A percentile compares a stretch with the other conserved stretches of the same genome.
Evolutionary conservation across 2,329 filamentous ascomycete species (phyloP).

Genomic region (Fusarium subtropicale): DNA sequence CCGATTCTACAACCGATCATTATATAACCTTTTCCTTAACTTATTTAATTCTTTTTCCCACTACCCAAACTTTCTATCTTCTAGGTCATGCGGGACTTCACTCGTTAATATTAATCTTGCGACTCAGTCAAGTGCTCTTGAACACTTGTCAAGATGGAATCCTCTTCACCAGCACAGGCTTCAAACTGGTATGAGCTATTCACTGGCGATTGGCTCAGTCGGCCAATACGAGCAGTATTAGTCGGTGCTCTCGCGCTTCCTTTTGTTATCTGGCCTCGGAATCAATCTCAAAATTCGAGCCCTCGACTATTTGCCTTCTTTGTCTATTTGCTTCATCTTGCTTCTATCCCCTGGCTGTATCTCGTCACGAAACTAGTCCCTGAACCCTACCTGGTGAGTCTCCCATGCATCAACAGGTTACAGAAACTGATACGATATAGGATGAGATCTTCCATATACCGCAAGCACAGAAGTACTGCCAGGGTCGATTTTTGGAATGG

Average conservation of each 20-base stretch:
- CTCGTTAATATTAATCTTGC: neutral
- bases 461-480: slow-evolving; percentile 89
- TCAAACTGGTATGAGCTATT: neutral
- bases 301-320: slow-evolving; percentile 24
- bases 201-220: slow-evolving; percentile 4
- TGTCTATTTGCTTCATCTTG: slow-evolving; percentile 21
- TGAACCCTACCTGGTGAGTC: slow-evolving; percentile 65
- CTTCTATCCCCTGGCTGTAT: slow-evolving; percentile 41
- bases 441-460: slow-evolving; percentile 91
- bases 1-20: slow-evolving; percentile 1
- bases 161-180: neutral
- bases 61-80: neutral
- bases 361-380: slow-evolving; percentile 54
- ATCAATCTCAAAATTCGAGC: neutral
- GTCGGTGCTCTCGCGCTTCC: slow-evolving; percentile 16
- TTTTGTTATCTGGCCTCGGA: slow-evolving; percentile 18
- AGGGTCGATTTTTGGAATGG: slow-evolving; percentile 80
- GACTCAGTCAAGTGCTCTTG: slow-evolving; percentile 4
- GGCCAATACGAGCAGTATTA: neutral
- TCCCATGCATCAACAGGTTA: too few relatives aligned
- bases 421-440: slow-evolving; percentile 57
- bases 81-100: neutral
- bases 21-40: slow-evolving; percentile 4
- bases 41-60: neutral
- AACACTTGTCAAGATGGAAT: slow-evolving; percentile 47